Evolutionary conservation across 2,329 filamentous ascomycete species (phyloP).

Genomic region (Aspergillus puulaauensis): DNA sequence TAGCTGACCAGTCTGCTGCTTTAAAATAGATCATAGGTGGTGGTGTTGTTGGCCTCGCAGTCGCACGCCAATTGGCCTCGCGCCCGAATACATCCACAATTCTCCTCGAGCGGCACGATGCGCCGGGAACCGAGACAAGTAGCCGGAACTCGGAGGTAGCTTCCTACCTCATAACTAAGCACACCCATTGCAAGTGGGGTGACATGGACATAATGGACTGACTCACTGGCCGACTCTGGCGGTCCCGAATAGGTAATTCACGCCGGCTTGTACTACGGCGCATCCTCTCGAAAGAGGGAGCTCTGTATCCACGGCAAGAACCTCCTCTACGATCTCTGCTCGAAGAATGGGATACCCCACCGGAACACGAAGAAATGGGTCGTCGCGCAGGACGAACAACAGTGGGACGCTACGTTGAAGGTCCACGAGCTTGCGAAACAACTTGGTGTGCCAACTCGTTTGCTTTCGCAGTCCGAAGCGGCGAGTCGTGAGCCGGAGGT

Average conservation of each 20-base stretch:
- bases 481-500: slow-evolving; percentile 70
- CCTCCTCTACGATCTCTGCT: slow-evolving; percentile 77
- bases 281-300: slow-evolving; percentile 71
- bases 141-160: slow-evolving; percentile 81
- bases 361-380: slow-evolving; percentile 88
- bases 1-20: background rate
- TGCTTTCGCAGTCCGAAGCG: slow-evolving; percentile 65
- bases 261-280: slow-evolving; percentile 87
- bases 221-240: background rate
- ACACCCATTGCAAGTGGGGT: background rate
- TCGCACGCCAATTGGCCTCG: slow-evolving; percentile 69
- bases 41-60: slow-evolving; percentile 76
- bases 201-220: background rate
- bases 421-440: slow-evolving; percentile 54
- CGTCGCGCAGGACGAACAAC: slow-evolving; percentile 74
- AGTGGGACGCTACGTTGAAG: slow-evolving; percentile 60
- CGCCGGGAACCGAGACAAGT: slow-evolving; percentile 80
- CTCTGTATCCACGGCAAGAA: slow-evolving; percentile 78
- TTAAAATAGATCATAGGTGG: slow-evolving; percentile 60
- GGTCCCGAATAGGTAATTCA: slow-evolving; percentile 71
- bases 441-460: slow-evolving; percentile 69
- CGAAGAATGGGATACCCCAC: slow-evolving; percentile 65
- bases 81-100: slow-evolving; percentile 65
- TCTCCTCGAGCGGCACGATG: slow-evolving; percentile 75
- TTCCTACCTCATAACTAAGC: background rate